A percentile compares a stretch with the other conserved stretches of the same genome.
phyloP scores from a whole-genome alignment of 768 basidiomycete genomes.

The Galerina marginata region DNA sequence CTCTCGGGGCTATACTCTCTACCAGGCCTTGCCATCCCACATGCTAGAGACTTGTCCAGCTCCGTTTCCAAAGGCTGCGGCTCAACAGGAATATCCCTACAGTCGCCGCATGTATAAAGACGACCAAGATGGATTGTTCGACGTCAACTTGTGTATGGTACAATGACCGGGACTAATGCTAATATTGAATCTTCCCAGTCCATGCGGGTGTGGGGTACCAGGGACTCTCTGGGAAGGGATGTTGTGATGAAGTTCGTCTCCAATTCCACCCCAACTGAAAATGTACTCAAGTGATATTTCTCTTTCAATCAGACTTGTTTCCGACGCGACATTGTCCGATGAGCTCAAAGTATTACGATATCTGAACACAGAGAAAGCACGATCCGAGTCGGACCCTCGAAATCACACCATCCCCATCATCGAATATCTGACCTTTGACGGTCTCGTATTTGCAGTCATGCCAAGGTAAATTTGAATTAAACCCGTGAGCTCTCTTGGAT shows the following conservation, averaged over 20 bases:
- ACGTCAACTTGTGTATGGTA: background rate
- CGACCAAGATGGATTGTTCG: background rate
- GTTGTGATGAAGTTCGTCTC: constrained; percentile 15
- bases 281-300: background rate
- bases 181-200: background rate
- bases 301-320: constrained; percentile 3
- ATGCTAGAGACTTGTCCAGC: background rate
- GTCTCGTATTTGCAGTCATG: constrained; percentile 22
- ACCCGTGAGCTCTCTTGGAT: too few relatives aligned
- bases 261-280: background rate
- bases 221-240: constrained; percentile 8
- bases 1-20: constrained; percentile 15
- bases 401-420: constrained; percentile 22
- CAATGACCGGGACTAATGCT: too few relatives aligned
- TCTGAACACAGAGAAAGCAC: constrained; percentile 14
- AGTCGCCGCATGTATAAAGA: background rate
- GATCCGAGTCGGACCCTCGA: constrained; percentile 18
- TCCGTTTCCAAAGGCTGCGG: background rate
- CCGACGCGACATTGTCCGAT: constrained; percentile 9
- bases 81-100: constrained; percentile 9
- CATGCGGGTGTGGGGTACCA: constrained; percentile 4
- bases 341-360: constrained; percentile 19
- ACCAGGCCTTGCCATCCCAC: background rate
- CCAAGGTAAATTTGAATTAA: constrained; percentile 15
- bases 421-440: constrained; percentile 17